Percentiles rank a stretch among this genome's conserved stretches.
These are phyloP conservation scores for Cercophora sp. DNA, from an alignment of 495 filamentous ascomycete species.

Conservation along the genomic window DNA sequence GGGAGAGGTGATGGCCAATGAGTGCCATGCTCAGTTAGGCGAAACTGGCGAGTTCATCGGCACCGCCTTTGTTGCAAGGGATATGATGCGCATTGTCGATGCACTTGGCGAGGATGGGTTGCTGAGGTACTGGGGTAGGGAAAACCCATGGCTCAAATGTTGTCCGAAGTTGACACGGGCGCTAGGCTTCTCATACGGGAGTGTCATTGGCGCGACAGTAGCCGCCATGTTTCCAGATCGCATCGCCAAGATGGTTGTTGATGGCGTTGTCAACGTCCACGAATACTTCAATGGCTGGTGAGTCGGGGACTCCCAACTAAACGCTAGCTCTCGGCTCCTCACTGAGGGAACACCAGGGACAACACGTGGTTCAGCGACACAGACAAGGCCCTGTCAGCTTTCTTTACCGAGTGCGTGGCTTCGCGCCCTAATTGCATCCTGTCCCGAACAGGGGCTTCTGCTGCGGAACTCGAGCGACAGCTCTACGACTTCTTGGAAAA, in stretches of 20 bases:
- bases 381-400: no score
- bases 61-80: constrained; percentile 38
- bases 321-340: no score
- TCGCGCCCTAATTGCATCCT: no score
- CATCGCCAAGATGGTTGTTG: constrained; percentile 38
- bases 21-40: constrained; percentile 8
- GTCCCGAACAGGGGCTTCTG: no score
- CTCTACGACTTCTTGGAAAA: no score
- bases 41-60: constrained; percentile 28
- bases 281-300: constrained; percentile 37
- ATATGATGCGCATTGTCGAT: constrained; percentile 43
- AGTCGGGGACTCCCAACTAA: no score
- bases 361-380: no score
- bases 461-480: no score
- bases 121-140: constrained; percentile 44
- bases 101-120: constrained; percentile 42
- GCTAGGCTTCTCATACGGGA: constrained; percentile 40
- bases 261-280: constrained; percentile 38
- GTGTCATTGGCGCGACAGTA: constrained; percentile 35
- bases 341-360: no score
- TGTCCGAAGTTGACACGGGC: neutral
- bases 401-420: no score
- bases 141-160: neutral
- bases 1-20: constrained; percentile 10
- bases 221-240: constrained; percentile 45